phyloP scores from a whole-genome alignment of 2,329 filamentous ascomycete genomes.

The Apiospora marii region DNA sequence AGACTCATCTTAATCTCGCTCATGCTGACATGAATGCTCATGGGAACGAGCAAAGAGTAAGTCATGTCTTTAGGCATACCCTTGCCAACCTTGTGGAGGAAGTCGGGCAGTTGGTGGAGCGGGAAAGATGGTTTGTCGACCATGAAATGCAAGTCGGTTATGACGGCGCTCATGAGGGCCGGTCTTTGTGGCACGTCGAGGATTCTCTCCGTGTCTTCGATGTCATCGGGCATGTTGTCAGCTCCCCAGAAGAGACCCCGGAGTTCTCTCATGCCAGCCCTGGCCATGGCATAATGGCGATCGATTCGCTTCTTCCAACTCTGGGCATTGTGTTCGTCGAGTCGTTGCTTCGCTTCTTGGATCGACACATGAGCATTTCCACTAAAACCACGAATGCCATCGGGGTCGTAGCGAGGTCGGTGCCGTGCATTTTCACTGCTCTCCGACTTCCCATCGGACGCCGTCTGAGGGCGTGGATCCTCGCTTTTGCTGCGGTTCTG shows the following conservation, averaged over 20 bases:
- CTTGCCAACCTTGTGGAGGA: slow-evolving; percentile 90
- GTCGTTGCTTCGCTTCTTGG: slow-evolving; percentile 76
- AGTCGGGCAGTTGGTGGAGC: slow-evolving; percentile 80
- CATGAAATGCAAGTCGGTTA: slow-evolving; percentile 84
- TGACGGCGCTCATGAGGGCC: slow-evolving; percentile 78
- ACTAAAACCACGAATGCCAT: slow-evolving; percentile 74
- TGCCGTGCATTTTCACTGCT: slow-evolving; percentile 46
- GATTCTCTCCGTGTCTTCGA: slow-evolving; percentile 84
- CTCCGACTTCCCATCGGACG: slow-evolving; percentile 40
- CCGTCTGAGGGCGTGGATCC: slow-evolving; percentile 51
- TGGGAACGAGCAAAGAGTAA: slow-evolving; percentile 88
- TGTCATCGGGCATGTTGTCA: slow-evolving; percentile 81
- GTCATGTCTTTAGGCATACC: slow-evolving; percentile 93
- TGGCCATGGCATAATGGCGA: slow-evolving; percentile 72
- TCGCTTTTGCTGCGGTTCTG: slow-evolving; percentile 64
- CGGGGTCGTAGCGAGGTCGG: slow-evolving; percentile 78
- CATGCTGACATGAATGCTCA: slow-evolving; percentile 89
- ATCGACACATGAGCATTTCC: slow-evolving; percentile 76
- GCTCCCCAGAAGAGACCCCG: slow-evolving; percentile 82
- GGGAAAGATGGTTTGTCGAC: slow-evolving; percentile 95
- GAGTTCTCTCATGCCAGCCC: slow-evolving; percentile 78
- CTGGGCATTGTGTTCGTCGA: slow-evolving; percentile 83
- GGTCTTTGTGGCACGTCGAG: slow-evolving; percentile 86
- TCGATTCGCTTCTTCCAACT: slow-evolving; percentile 95
- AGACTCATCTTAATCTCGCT: slow-evolving; percentile 87